phyloP scores from a whole-genome alignment of 345 rosid genomes.

The Hirschfeldia incana region DNA sequence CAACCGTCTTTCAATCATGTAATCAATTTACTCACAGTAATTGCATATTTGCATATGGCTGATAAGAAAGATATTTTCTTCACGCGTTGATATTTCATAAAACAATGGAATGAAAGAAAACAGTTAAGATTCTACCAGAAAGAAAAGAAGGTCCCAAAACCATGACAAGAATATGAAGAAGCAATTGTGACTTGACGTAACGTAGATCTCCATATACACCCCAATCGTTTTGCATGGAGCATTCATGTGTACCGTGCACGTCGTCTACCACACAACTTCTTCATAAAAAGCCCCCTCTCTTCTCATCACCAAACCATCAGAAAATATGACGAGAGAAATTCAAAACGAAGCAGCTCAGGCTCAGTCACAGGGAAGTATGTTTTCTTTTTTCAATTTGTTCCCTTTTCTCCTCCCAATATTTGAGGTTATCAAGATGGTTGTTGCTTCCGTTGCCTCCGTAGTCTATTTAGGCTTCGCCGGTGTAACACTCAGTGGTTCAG shows the following conservation, averaged over 20 bases:
- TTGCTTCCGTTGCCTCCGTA: constrained; percentile 64
- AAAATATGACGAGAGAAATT: background rate
- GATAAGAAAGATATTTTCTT: background rate
- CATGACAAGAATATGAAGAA: constrained; percentile 23
- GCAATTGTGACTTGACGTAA: constrained; percentile 31
- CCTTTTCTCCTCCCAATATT: constrained; percentile 26
- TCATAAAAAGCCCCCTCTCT: constrained; percentile 30
- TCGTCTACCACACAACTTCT: constrained; percentile 26
- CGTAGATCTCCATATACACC: constrained; percentile 8
- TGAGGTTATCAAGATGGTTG: constrained; percentile 28
- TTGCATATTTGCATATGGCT: background rate
- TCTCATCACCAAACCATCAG: constrained; percentile 26
- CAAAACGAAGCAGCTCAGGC: constrained; percentile 6
- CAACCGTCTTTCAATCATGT: background rate
- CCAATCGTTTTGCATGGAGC: constrained; percentile 37
- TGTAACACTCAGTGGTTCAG: constrained; percentile 54
- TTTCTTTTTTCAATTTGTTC: constrained; percentile 13
- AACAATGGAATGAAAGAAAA: background rate
- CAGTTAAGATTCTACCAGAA: constrained; percentile 1
- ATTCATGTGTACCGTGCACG: constrained; percentile 36
- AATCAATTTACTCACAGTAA: background rate
- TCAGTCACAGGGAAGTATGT: constrained; percentile 5
- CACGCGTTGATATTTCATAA: constrained; percentile 4
- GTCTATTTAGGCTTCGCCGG: constrained; percentile 63
- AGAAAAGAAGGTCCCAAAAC: constrained; percentile 25